Evolutionary conservation across 768 basidiomycete species (phyloP), one percentile per base, ranked within the genome.

Genomic region (Epithele typhae): DNA sequence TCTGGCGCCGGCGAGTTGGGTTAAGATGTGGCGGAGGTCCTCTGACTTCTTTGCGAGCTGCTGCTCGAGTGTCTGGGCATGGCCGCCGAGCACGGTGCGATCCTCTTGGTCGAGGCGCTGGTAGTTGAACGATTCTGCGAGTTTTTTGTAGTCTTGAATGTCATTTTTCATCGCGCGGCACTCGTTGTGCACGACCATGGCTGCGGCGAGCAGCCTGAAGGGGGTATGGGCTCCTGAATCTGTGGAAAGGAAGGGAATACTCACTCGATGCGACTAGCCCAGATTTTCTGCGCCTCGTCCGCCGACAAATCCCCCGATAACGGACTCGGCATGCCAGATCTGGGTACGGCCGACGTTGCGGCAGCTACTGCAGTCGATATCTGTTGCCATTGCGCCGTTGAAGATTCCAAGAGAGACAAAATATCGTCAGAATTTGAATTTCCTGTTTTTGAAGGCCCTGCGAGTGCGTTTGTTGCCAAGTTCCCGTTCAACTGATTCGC

Each of bases 241-340:
- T n/a, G 12, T 9, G 21, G 12, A 39, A 21, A 5, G 35, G 7
- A 24, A 23, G 3, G 14, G 19, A 14, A 17, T 10, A 52, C 51
- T 52, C 46, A 52, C 51, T 48, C 51, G 18, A 52, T 40, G 12
- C 51, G 51, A 17, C 14, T 48, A n/a, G 51, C 37, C 51, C 51
- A 52, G 11, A 52, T 45, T 22, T 41, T 47, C 5, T 34, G 37
- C 25, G 22, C 44, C 6, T 52, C 51, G 17, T 52, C 51, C 1
- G 23, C 12, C 9, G 34, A 25, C 2, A 24, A 3, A 18, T 46
- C 42, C n/a, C 42, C 45, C 12, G 39, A 17, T 1, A 43, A n/a
- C 14, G 27, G 30, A 12, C 24, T 40, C 2, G 21, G 32, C 17
- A 30, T n/a, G 9, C 33, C 21, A 0, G 42, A 18, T 25, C 41